Percentiles rank a stretch among this genome's conserved stretches.
phyloP scores from a whole-genome alignment of 305 asterid genomes.

The Salvia sclarea region DNA sequence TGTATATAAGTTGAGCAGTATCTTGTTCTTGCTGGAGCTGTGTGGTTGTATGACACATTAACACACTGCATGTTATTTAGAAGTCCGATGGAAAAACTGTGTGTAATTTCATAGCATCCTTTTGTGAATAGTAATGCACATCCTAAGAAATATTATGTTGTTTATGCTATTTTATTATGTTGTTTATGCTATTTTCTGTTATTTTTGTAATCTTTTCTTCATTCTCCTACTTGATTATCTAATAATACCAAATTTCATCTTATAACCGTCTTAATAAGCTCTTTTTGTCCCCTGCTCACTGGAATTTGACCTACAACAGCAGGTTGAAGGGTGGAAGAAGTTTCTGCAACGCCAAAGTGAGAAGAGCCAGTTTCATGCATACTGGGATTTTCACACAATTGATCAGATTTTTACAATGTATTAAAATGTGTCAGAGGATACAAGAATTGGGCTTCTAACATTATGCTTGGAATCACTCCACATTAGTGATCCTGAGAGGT shows the following conservation, averaged over 20 bases:
- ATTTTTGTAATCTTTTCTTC: neutral
- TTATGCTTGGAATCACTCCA: conserved; percentile 57
- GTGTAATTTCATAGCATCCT: neutral
- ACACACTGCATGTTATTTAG: neutral
- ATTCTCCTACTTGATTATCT: neutral
- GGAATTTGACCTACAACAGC: neutral
- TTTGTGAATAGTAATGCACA: neutral
- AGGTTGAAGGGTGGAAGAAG: neutral
- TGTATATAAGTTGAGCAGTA: neutral
- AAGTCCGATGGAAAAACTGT: neutral
- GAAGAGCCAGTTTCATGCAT: neutral
- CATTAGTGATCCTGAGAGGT: conserved; percentile 49
- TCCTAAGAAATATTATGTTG: neutral
- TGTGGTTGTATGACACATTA: neutral
- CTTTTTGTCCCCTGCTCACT: neutral
- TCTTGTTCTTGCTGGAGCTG: neutral
- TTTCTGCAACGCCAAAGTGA: neutral
- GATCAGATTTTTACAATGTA: neutral
- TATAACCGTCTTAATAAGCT: neutral
- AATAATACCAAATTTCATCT: neutral
- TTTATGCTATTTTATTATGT: neutral
- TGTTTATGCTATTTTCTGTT: neutral
- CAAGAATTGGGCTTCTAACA: conserved; percentile 70
- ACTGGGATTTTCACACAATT: neutral
- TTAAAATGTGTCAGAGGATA: conserved; percentile 31